Percentiles rank a stretch among this genome's conserved stretches.
Conservation (phyloP, 2,329 filamentous ascomycete genomes). For the Penicillium sp. region DNA sequence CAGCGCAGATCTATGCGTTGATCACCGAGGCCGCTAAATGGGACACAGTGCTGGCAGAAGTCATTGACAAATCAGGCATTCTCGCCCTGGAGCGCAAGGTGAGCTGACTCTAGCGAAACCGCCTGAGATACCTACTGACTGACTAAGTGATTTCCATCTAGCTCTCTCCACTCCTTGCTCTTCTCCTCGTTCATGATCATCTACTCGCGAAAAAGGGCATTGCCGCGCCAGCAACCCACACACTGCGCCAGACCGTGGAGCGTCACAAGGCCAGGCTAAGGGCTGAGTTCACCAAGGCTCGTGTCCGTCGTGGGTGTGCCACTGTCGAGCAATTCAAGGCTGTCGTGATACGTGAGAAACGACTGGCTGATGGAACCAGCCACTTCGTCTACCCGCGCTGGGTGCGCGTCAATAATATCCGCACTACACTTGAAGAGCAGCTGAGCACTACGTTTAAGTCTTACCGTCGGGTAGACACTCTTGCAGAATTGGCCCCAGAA, state of each 20-base stretch:
- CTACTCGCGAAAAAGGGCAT: slow-evolving; percentile 79
- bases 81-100: slow-evolving; percentile 83
- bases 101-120: slow-evolving; percentile 20
- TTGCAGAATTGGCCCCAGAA: slow-evolving; percentile 56
- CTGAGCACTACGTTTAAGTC: slow-evolving; percentile 69
- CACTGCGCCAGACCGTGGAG: slow-evolving; percentile 70
- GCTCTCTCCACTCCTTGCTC: slow-evolving; percentile 74
- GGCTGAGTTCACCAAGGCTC: slow-evolving; percentile 77
- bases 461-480: slow-evolving; percentile 55
- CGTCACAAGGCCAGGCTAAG: slow-evolving; percentile 76
- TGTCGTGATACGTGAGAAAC: slow-evolving; percentile 36
- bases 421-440: slow-evolving; percentile 67
- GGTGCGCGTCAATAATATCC: slow-evolving; percentile 82
- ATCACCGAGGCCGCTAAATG: slow-evolving; percentile 87
- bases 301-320: slow-evolving; percentile 67
- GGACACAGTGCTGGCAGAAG: slow-evolving; percentile 79
- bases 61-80: slow-evolving; percentile 77
- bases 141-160: slow-evolving; percentile 45
- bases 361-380: slow-evolving; percentile 42
- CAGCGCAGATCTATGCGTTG: slow-evolving; percentile 81
- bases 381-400: slow-evolving; percentile 69
- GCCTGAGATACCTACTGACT: slow-evolving; percentile 32
- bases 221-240: slow-evolving; percentile 74
- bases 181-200: slow-evolving; percentile 83
- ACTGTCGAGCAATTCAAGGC: slow-evolving; percentile 62